Evolutionary conservation across 2,329 filamentous ascomycete species (phyloP), one percentile per base, ranked within the genome.

Genomic region (Fusarium concolor): DNA sequence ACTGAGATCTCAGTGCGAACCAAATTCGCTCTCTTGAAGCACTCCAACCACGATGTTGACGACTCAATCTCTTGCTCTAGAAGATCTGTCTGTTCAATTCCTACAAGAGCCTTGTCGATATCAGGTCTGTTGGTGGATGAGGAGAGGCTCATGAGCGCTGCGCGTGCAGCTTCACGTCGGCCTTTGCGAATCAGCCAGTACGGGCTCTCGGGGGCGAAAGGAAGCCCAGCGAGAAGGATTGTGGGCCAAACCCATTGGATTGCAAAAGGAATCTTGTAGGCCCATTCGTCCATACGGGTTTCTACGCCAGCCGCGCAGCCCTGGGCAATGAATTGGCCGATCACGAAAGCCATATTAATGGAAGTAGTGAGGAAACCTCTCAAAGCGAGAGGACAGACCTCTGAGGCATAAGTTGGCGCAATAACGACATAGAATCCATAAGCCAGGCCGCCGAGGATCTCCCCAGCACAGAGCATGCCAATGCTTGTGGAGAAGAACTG

Each of bases 31-130:
- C 83, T 83, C 11, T 75, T 75, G 76, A 86, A 86, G 61, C 81
- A 84, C 68, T 86, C 83, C 10, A 71, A 43, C 59, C 84, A 84
- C 2, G 70, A 77, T 15, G 77, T 77, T 0, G 81, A 82, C 1
- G 71, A 67, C 12, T 76, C 76, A 33, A 79, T 71, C 38, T 78
- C 73, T 56, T 78, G 76, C 67, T 85, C 83, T 3, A 83, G 71
- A 52, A 81, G 76, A 63, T 81, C 76, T 6, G 81, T 83, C 42
- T 82, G 77, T 11, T 91, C 86, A 88, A 96, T 96, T 90, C 94
- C 94, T 56, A 79, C 73, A 63, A 83, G 77, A 50, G 79, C 75
- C 26, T 77, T 76, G 6, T 67, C 26, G 41, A 60, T 58, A 76
- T 72, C 35, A 43, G 88, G 62, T 89, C 87, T 55, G 5, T 57